Evolutionary conservation across 2,329 filamentous ascomycete genomes (phyloP).

Genomic region (Sporothrix inflata): DNA sequence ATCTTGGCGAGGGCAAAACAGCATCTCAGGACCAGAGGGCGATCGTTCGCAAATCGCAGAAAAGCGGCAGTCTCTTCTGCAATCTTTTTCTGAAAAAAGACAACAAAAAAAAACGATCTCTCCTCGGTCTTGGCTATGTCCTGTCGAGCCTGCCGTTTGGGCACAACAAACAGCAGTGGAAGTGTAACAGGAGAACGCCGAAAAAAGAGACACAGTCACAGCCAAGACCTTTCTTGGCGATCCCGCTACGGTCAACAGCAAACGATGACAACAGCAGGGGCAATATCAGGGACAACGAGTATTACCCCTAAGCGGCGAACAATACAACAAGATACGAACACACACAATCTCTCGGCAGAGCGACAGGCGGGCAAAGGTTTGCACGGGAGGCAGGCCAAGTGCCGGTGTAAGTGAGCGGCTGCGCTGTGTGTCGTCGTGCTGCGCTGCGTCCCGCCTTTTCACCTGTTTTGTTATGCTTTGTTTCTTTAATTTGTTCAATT

Average conservation of each 20-base stretch:
- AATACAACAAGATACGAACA: background rate
- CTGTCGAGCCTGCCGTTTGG: slow-evolving; percentile 2
- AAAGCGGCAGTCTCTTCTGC: background rate
- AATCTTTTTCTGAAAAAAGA: background rate
- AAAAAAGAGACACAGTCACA: background rate
- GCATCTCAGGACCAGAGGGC: background rate
- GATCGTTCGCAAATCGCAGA: background rate
- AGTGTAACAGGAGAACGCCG: slow-evolving; percentile 11
- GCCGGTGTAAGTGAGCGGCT: slow-evolving; percentile 13
- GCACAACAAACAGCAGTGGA: background rate
- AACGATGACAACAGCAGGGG: background rate
- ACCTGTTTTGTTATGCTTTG: background rate
- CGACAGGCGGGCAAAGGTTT: background rate
- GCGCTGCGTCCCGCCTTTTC: background rate
- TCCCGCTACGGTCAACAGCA: background rate
- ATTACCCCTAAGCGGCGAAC: background rate
- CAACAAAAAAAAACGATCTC: background rate
- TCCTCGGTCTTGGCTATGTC: background rate
- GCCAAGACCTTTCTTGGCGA: background rate
- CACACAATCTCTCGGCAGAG: background rate
- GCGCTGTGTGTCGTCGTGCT: background rate
- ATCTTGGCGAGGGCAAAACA: background rate
- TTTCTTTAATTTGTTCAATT: background rate
- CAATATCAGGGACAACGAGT: background rate
- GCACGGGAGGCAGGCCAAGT: background rate